Evolutionary conservation across 345 rosid genomes (phyloP), one percentile per base, ranked within the genome.

Genomic region (Salix koriyanagi): DNA sequence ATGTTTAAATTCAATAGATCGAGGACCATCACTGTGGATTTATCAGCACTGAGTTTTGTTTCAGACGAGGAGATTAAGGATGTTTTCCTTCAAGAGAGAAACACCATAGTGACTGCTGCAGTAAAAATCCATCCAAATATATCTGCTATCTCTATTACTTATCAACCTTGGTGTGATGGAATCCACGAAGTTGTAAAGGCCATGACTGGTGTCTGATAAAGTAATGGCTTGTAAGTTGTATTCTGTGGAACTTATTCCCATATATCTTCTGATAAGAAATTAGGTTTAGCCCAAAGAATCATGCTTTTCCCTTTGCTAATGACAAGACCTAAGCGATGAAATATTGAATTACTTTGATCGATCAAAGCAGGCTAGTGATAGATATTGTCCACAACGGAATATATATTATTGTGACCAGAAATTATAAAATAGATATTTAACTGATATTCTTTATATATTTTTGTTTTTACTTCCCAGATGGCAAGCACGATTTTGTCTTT

Each of bases 181-280:
- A 85, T 85, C 80, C 44, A 62, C 74, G 65, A 60, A 52, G 77
- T 81, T 79, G 76, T 73, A 18, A 69, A 30, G 69, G 65, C 30
- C 42, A 60, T 78, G 30, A 68, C 56, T 34, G 41, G 65, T 84
- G 83, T 79, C 75, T 67, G 83, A 66, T 32, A 86, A 84, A 82
- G 84, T 37, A 69, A 62, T 69, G 76, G 83, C 79, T 73, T 68
- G n/a, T 5, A 58, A 70, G 64, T 68, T 75, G 79, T 62, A 68
- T n/a, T 8, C 23, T 26, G 25, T 76, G 69, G 85, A 77, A 86
- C 78, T 76, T 75, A 84, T 84, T 86, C 85, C 70, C 73, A 75
- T 58, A 77, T 58, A 64, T 65, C 75, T 5, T 37, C 44, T 37
- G 4, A 5, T 0, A 65, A 26, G 52, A 26, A 69, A 67, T 44